Evolutionary conservation across 805 yeast species (phyloP), one percentile per base, ranked within the genome.

Genomic region (Starmerella vitae): DNA sequence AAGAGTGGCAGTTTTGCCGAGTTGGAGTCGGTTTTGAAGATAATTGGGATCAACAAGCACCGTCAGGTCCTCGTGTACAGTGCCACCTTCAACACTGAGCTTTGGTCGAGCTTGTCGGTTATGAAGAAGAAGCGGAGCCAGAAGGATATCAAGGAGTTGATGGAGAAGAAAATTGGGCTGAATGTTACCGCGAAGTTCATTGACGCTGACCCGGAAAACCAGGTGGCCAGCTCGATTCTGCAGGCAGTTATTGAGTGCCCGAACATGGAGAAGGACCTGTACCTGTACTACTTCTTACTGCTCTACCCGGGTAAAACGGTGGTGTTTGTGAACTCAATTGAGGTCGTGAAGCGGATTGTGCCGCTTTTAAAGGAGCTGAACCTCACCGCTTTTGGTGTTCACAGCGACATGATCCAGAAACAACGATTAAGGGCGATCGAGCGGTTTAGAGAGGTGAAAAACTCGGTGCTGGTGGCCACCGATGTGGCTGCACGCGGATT

Each of bases 401-500:
- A 91, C 57, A 86, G 97, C 3, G 76, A 85, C 18, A 88, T 91
- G 97, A 71, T 81, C 33, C 99, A 91, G 58, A 88, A 86, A 54
- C 94, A 84, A 57, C 74, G 99, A 54, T 63, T 91, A 50, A 70
- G 86, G 49, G 73, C 88, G 3, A 63, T 91, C 51, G 98, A 91
- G 61, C 70, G 78, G 45, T 88, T 85, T 65, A 72, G 69, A 47
- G 57, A 42, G 2, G 54, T 54, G 18, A 59, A 62, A 5, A 61
- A 66, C 34, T 69, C 71, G 18, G 68, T 86, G 3, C 65, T 91
- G 39, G 71, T 91, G 38, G 94, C 96, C 1, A 84, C 97, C 3
- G 98, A 91, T 61, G 97, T 91, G 33, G 98, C 98, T 2, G 98
- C 98, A 3, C 74, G 98, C 66, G 98, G 98, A 43, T 68, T 91